phyloP scores from a whole-genome alignment of 306 rosid genomes.

The Styphnolobium japonicum region DNA sequence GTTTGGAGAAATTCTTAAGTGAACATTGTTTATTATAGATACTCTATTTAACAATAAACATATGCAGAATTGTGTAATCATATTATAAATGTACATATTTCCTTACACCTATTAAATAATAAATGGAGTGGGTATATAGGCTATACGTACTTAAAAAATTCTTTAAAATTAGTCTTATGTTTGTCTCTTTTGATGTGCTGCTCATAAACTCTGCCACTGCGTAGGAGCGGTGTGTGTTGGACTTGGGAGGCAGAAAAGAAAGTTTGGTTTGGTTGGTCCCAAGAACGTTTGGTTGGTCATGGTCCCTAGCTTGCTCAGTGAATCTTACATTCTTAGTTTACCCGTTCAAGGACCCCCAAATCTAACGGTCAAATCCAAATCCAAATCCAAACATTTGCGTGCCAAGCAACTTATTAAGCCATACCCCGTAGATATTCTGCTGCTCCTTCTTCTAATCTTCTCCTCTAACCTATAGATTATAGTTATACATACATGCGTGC shows the following conservation, averaged over 20 bases:
- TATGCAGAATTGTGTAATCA: too few relatives aligned
- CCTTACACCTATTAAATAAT: too few relatives aligned
- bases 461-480: not conserved
- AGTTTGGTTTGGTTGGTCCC: not conserved
- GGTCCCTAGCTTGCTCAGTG: not conserved
- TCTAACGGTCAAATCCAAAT: conserved; percentile 31
- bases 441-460: not conserved
- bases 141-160: too few relatives aligned
- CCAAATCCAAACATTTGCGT: too few relatives aligned
- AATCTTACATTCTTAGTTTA: conserved; percentile 19
- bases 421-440: not conserved
- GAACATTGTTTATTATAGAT: too few relatives aligned
- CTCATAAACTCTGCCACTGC: not conserved
- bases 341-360: conserved; percentile 9
- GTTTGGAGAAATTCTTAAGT: too few relatives aligned
- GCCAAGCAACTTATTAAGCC: conserved; percentile 2
- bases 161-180: too few relatives aligned
- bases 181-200: too few relatives aligned
- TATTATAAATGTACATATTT: too few relatives aligned
- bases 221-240: not conserved
- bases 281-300: conserved; percentile 19
- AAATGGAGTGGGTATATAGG: too few relatives aligned
- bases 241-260: not conserved
- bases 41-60: too few relatives aligned
- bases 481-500: not conserved